Base-by-base conservation (phyloP, 1,284 basidiomycete species). In the Rhodotorula sp. region DNA sequence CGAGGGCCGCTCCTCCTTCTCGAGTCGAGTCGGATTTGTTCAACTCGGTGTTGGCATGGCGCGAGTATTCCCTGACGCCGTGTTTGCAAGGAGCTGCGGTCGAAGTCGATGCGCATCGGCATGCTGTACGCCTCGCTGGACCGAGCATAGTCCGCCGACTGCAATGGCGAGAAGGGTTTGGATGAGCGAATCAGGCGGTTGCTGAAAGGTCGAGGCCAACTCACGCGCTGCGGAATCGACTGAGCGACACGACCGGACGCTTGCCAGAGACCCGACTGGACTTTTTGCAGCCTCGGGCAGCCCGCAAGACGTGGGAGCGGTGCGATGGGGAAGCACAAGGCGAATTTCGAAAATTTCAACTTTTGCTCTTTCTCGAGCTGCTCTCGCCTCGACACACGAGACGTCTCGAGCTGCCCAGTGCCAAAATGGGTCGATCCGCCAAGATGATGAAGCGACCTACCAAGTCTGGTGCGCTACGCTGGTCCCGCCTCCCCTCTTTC, bases 101-200 rank as follows among this genome's bases (percentile, higher is more conserved):
- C 26, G 71, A 73, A 8, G 68, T 73, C 26, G 71, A 73, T 6
- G 68, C 54, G 54, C 71, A 73, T 43, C 63, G 62, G 43, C 71
- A 73, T 5, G 71, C 68, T 47, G 31, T 15, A 2, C n/a, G 12
- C 7, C 15, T 43, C 45, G n/a, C 54, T 10, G 26, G 50, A n/a
- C 23, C 38, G 15, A 66, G 58, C 64, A 66, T 66, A 3, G 38
- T 23, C n/a, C 61, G 38, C 23, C 28, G 21, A 45, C 10, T 15
- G n/a, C 15, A 50, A 0, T 43, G 38, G 38, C 38, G 10, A 43
- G 14, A 43, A 12, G 38, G 10, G 38, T 43, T 43, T 43, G 38
- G 8, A 14, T 43, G 38, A 43, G 38, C 38, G 38, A 43, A 43
- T 43, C 38, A 43, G 38, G 38, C 38, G 38, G 38, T 10, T 43